phyloP scores from a whole-genome alignment of 163 green algal species.

The Scenedesmus sp. region DNA sequence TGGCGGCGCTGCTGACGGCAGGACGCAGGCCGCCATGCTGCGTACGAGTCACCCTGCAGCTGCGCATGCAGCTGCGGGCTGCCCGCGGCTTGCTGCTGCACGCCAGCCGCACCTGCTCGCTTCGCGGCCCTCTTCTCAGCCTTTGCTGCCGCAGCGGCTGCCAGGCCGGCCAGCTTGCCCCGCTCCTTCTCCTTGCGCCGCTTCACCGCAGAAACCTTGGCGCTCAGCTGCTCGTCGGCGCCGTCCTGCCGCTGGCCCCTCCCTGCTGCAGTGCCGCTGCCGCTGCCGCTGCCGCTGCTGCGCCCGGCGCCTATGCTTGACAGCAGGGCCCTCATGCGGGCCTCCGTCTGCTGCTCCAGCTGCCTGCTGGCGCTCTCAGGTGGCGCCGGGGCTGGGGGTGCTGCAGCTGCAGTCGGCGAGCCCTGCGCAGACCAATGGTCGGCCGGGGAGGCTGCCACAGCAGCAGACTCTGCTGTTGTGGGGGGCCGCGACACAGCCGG shows the following conservation, averaged over 20 bases:
- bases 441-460: not conserved
- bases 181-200: not conserved
- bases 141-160: conserved; percentile 11
- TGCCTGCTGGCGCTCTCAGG: not conserved
- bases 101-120: not conserved
- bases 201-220: not conserved
- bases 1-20: no score
- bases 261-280: not conserved
- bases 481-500: not conserved
- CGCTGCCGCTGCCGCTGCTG: not conserved
- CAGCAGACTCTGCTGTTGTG: not conserved
- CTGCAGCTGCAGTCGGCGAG: not conserved
- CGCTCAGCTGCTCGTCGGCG: not conserved
- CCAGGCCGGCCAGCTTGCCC: not conserved
- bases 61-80: no score
- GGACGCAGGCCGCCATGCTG: no score
- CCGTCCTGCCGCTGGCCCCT: not conserved
- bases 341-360: not conserved
- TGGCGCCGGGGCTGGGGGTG: not conserved
- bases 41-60: no score
- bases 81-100: no score
- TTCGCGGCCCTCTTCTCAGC: not conserved
- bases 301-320: not conserved
- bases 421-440: not conserved
- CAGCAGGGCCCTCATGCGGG: not conserved